Evolutionary conservation across 139 green algal genomes (phyloP).

Genomic region (Coccomyxa sp.): DNA sequence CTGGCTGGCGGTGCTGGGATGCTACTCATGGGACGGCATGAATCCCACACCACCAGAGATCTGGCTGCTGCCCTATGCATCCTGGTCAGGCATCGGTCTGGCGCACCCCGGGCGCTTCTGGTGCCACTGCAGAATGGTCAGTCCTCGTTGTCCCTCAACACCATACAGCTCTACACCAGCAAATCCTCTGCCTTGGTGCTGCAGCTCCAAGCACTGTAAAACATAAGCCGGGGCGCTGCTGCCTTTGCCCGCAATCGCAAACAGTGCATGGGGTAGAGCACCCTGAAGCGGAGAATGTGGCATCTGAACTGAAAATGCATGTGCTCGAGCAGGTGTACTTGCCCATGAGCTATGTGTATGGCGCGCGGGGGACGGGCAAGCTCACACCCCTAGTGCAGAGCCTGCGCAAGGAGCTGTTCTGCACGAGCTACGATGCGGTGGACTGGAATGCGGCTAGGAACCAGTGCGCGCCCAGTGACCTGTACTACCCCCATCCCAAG

Average conservation of each 20-base stretch:
- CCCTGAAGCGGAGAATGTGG: too few relatives aligned
- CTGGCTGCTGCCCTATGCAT: constrained; percentile 93
- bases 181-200: too few relatives aligned
- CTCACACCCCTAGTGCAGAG: constrained; percentile 42
- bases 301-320: too few relatives aligned
- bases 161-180: too few relatives aligned
- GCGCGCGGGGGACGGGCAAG: constrained; percentile 58
- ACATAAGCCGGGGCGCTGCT: too few relatives aligned
- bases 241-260: too few relatives aligned
- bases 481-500: constrained; percentile 99
- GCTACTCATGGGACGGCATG: constrained; percentile 89
- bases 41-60: constrained; percentile 95
- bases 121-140: constrained; percentile 97
- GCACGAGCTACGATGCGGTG: constrained; percentile 74
- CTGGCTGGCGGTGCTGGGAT: constrained; percentile 93
- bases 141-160: too few relatives aligned
- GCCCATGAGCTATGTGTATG: constrained; percentile 98
- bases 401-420: constrained; percentile 84
- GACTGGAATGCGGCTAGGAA: constrained; percentile 93
- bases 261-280: too few relatives aligned
- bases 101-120: constrained; percentile 92
- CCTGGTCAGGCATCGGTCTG: constrained; percentile 73
- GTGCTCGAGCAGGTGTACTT: constrained; percentile 85
- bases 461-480: constrained; percentile 81
- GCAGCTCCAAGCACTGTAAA: too few relatives aligned